Conservation (phyloP, 2,329 filamentous ascomycete species). For the Colletotrichum sp. region DNA sequence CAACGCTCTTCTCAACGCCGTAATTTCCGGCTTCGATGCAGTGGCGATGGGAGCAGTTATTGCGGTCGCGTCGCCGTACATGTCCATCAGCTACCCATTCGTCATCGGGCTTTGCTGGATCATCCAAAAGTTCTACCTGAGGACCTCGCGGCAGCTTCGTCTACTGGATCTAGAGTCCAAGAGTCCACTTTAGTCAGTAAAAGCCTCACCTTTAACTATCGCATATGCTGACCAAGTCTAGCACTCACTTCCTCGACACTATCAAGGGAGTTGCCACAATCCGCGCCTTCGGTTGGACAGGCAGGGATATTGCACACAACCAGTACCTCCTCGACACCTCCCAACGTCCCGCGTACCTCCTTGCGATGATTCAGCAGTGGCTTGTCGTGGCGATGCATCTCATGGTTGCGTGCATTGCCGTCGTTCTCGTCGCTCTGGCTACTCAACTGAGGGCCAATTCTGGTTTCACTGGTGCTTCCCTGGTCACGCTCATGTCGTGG, state of each 20-base stretch:
- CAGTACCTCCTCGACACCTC: constrained; percentile 52
- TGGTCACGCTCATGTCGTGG: constrained; percentile 39
- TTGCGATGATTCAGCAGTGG: constrained; percentile 62
- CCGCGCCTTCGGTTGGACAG: constrained; percentile 59
- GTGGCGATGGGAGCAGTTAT: constrained; percentile 49
- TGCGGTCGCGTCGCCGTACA: constrained; percentile 39
- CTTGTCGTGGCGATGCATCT: constrained; percentile 54
- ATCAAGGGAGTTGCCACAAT: constrained; percentile 57
- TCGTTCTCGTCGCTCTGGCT: constrained; percentile 51
- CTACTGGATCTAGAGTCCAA: constrained; percentile 63
- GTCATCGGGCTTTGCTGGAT: constrained; percentile 46
- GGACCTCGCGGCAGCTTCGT: constrained; percentile 61
- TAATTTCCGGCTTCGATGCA: constrained; percentile 17
- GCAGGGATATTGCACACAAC: constrained; percentile 46
- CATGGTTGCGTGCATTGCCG: constrained; percentile 50
- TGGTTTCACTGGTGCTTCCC: constrained; percentile 36
- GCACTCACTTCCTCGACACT: constrained; percentile 54
- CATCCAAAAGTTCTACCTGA: constrained; percentile 60
- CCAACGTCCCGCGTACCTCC: constrained; percentile 59
- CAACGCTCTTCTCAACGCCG: constrained; percentile 28
- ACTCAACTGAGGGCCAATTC: constrained; percentile 39
- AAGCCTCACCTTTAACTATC: fast-evolving
- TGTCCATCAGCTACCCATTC: constrained; percentile 50
- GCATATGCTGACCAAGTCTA: constrained; percentile 5
- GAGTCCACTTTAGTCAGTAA: constrained; percentile 54